Evolutionary conservation across 768 basidiomycete genomes (phyloP).

Genomic region (Termitomyces sp.): DNA sequence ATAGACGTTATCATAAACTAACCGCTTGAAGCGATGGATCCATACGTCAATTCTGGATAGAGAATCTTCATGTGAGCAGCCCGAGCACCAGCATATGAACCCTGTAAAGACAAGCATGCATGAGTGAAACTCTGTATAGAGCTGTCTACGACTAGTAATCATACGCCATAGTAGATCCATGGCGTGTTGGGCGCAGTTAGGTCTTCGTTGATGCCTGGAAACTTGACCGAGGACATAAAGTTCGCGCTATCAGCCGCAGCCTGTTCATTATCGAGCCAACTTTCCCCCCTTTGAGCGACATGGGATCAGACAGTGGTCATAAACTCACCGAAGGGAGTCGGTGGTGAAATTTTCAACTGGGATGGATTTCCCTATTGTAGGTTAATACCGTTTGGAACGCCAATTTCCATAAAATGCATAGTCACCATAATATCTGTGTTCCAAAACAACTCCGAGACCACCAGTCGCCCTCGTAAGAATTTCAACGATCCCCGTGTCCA

Average conservation of each 20-base stretch:
- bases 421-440: constrained; percentile 86
- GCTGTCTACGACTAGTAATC: constrained; percentile 16
- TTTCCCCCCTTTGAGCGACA: constrained; percentile 21
- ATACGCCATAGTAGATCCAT: constrained; percentile 92
- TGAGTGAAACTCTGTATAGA: background rate
- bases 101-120: constrained; percentile 32
- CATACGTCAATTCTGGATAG: constrained; percentile 85
- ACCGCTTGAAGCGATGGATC: constrained; percentile 87
- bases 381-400: constrained; percentile 9
- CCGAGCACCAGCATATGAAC: constrained; percentile 90
- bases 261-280: constrained; percentile 88
- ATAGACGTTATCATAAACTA: constrained; percentile 15
- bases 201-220: constrained; percentile 65
- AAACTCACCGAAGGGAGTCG: constrained; percentile 64
- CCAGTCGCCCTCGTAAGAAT: constrained; percentile 80
- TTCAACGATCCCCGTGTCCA: constrained; percentile 81
- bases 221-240: constrained; percentile 81
- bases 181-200: constrained; percentile 69
- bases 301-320: background rate
- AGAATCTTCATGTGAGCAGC: constrained; percentile 87
- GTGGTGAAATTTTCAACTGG: constrained; percentile 77
- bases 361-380: constrained; percentile 56
- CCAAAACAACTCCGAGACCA: constrained; percentile 88
- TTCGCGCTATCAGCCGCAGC: constrained; percentile 87
- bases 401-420: constrained; percentile 5